These are phyloP conservation scores for Saccharomycopsis vini DNA, from an alignment of 805 yeast species.

Conservation along the genomic window DNA sequence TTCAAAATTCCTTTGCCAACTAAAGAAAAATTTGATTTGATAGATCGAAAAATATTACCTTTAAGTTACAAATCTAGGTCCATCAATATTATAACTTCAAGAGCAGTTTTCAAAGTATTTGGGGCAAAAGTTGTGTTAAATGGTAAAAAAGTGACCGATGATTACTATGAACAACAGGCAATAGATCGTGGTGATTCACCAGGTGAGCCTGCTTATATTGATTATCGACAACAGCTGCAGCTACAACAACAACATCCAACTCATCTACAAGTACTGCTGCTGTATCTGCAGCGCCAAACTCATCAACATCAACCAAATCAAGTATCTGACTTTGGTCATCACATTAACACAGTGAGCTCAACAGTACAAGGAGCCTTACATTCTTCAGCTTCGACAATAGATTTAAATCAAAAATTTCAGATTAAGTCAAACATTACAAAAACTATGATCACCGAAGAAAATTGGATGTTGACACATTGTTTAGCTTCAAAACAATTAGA, in stretches of 20 bases:
- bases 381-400: slow-evolving; percentile 22
- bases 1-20: slow-evolving; percentile 66
- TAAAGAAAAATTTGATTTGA: slow-evolving; percentile 74
- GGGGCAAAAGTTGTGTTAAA: slow-evolving; percentile 77
- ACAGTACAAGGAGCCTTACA: not conserved
- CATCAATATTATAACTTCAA: slow-evolving; percentile 84
- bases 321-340: too few relatives aligned
- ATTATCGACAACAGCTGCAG: not conserved
- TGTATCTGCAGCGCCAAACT: not conserved
- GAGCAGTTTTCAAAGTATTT: slow-evolving; percentile 82
- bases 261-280: not conserved
- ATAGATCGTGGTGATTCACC: slow-evolving; percentile 14
- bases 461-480: slow-evolving; percentile 83
- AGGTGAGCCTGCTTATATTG: slow-evolving; percentile 13
- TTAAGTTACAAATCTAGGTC: slow-evolving; percentile 85
- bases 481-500: slow-evolving; percentile 69
- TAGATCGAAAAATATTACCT: slow-evolving; percentile 74
- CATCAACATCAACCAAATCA: not conserved
- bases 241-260: too few relatives aligned
- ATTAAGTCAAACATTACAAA: slow-evolving; percentile 17
- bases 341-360: not conserved
- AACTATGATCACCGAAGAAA: slow-evolving; percentile 39
- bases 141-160: slow-evolving; percentile 78
- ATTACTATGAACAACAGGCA: slow-evolving; percentile 40
- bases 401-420: slow-evolving; percentile 7